Conservation (phyloP, 164 flowering plant genomes). For the Umbellularia californica region DNA sequence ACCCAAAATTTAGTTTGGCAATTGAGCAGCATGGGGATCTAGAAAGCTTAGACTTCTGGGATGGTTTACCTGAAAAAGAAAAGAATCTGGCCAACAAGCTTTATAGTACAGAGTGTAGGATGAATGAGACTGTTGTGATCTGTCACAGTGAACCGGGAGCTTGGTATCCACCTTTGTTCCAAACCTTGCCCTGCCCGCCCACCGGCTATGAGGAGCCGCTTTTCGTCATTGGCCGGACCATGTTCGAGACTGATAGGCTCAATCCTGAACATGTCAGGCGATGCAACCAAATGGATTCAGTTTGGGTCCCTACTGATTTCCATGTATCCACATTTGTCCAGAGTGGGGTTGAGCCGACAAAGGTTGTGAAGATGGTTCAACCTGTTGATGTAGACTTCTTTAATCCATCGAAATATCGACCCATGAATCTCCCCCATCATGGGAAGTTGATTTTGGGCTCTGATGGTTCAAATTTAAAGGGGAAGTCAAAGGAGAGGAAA, state of each 20-base stretch:
- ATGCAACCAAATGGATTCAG: slow-evolving; percentile 60
- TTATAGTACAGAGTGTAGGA: slow-evolving; percentile 36
- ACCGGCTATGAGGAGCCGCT: slow-evolving; percentile 35
- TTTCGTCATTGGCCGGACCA: slow-evolving; percentile 69
- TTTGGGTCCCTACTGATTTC: slow-evolving; percentile 84
- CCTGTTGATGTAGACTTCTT: slow-evolving; percentile 64
- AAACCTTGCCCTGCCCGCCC: slow-evolving; percentile 74
- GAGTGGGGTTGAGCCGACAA: slow-evolving; percentile 66
- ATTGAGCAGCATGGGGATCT: slow-evolving; percentile 70
- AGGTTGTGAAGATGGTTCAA: slow-evolving; percentile 68
- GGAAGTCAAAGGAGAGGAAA: not conserved
- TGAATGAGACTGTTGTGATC: slow-evolving; percentile 56
- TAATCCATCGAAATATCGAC: slow-evolving; percentile 48
- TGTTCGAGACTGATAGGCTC: slow-evolving; percentile 76
- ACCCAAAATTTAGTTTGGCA: slow-evolving; percentile 37
- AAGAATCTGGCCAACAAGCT: slow-evolving; percentile 47
- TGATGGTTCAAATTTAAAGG: not conserved
- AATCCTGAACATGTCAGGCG: slow-evolving; percentile 48
- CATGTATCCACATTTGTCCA: slow-evolving; percentile 52
- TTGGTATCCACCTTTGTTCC: slow-evolving; percentile 72
- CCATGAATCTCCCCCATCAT: slow-evolving; percentile 31
- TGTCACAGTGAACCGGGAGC: slow-evolving; percentile 93
- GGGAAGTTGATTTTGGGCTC: slow-evolving; percentile 39
- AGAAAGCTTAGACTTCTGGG: slow-evolving; percentile 59
- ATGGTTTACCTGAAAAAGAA: slow-evolving; percentile 45